phyloP scores from a whole-genome alignment of 352 stramenopile genomes.

The Phytophthora ohioensis region DNA sequence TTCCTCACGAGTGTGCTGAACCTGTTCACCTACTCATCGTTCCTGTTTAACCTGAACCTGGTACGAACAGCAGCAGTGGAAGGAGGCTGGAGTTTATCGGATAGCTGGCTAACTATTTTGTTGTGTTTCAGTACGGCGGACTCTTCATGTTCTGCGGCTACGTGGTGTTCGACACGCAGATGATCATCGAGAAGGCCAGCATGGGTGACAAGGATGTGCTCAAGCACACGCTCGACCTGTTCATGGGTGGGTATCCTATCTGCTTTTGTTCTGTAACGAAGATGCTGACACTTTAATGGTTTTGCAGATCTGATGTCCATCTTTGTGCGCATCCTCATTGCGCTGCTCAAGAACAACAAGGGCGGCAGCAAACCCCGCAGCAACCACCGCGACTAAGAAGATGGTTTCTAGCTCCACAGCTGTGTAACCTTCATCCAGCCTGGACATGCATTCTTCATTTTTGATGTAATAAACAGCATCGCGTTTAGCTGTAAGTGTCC shows the following conservation, averaged over 20 bases:
- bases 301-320: slow-evolving; percentile 85
- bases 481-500: not conserved
- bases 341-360: slow-evolving; percentile 76
- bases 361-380: slow-evolving; percentile 51
- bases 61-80: slow-evolving; percentile 38
- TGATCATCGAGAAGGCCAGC: slow-evolving; percentile 91
- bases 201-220: slow-evolving; percentile 87
- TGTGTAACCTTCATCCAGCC: slow-evolving; percentile 16
- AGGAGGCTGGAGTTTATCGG: not conserved
- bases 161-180: slow-evolving; percentile 92
- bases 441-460: slow-evolving; percentile 22
- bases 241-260: slow-evolving; percentile 63
- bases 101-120: not conserved
- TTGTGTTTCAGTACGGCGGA: slow-evolving; percentile 66
- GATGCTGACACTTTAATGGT: slow-evolving; percentile 12
- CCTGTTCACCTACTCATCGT: slow-evolving; percentile 68
- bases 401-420: not conserved
- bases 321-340: slow-evolving; percentile 89
- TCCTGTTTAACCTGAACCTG: slow-evolving; percentile 67
- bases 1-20: slow-evolving; percentile 61
- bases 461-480: slow-evolving; percentile 9
- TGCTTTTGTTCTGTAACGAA: slow-evolving; percentile 1
- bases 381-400: slow-evolving; percentile 41
- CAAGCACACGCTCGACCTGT: slow-evolving; percentile 86
- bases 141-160: slow-evolving; percentile 91